Evolutionary conservation across 23 red algal species (phyloP).

Genomic region (Gracilaria domingensis): DNA sequence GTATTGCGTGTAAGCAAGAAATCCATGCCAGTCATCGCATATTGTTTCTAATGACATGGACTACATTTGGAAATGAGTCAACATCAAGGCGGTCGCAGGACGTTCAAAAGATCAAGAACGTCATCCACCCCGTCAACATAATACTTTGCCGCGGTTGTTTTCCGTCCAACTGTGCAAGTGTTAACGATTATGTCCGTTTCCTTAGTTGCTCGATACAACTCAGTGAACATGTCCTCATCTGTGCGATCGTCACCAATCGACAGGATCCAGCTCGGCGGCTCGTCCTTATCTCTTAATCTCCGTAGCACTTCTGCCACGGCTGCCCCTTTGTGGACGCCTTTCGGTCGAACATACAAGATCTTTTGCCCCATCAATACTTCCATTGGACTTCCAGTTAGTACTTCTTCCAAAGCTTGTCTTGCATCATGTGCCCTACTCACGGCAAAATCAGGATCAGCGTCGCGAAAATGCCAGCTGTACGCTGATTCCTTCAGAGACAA

Average conservation of each 20-base stretch:
- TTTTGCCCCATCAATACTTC: conserved; percentile 91
- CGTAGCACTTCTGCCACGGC: conserved; percentile 66
- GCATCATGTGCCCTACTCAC: conserved; percentile 86
- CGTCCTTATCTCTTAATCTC: conserved; percentile 20
- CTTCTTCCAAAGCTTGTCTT: conserved; percentile 88
- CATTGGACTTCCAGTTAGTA: conserved; percentile 80
- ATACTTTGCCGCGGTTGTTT: conserved; percentile 80
- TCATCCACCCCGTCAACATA: conserved; percentile 72
- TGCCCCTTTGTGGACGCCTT: conserved; percentile 93
- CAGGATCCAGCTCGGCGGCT: conserved; percentile 75
- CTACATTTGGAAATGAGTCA: neutral
- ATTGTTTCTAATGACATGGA: no score
- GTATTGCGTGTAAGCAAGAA: neutral
- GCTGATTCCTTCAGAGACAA: conserved; percentile 83
- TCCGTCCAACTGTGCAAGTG: conserved; percentile 91
- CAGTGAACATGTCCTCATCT: conserved; percentile 97
- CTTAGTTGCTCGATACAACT: conserved; percentile 38
- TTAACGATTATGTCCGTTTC: conserved; percentile 51
- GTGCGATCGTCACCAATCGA: conserved; percentile 91
- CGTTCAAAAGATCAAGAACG: conserved; percentile 80
- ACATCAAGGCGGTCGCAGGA: conserved; percentile 4
- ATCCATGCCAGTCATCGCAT: no score
- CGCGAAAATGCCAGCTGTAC: conserved; percentile 89
- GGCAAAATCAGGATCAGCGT: conserved; percentile 92
- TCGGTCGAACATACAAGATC: conserved; percentile 89